Percentiles rank a stretch among this genome's conserved stretches.
Conservation (phyloP, 768 basidiomycete species). For the Tulasnella sp. region DNA sequence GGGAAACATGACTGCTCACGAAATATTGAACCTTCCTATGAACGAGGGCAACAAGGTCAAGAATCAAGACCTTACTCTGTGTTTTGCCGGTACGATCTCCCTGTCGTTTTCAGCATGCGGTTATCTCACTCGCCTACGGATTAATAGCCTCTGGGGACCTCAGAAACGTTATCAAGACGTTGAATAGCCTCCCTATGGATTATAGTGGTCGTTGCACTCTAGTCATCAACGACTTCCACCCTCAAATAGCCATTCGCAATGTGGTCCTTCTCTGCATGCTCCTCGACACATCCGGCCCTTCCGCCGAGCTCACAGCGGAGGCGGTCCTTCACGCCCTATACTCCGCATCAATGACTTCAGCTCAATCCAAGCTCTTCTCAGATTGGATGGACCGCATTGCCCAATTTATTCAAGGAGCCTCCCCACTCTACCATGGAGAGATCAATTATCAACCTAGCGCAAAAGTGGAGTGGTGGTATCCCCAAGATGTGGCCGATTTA, state of each 20-base stretch:
- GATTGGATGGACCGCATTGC: slow-evolving; percentile 38
- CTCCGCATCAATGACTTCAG: slow-evolving; percentile 49
- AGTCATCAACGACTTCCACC: slow-evolving; percentile 50
- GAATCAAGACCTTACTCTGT: slow-evolving; percentile 9
- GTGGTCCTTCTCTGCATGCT: slow-evolving; percentile 51
- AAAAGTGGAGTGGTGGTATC: slow-evolving; percentile 3
- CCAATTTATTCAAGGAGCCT: slow-evolving; percentile 37
- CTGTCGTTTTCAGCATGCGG: neutral
- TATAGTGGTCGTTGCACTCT: slow-evolving; percentile 50
- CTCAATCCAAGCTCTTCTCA: slow-evolving; percentile 42
- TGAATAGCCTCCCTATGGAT: slow-evolving; percentile 50
- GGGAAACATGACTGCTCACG: slow-evolving; percentile 48
- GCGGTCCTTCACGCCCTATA: slow-evolving; percentile 56
- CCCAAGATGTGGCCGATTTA: neutral
- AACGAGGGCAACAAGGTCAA: slow-evolving; percentile 34
- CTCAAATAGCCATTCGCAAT: slow-evolving; percentile 48
- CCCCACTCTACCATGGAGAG: neutral
- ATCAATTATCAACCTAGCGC: neutral
- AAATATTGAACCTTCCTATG: slow-evolving; percentile 44
- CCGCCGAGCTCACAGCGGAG: slow-evolving; percentile 48
- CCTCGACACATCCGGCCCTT: slow-evolving; percentile 41
- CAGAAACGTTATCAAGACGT: slow-evolving; percentile 50
- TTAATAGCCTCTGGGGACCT: slow-evolving; percentile 56
- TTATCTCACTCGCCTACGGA: slow-evolving; percentile 21
- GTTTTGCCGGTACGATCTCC: slow-evolving; percentile 27